Evolutionary conservation across 2,329 filamentous ascomycete genomes (phyloP).

Genomic region (Hymenoscyphus albidus): DNA sequence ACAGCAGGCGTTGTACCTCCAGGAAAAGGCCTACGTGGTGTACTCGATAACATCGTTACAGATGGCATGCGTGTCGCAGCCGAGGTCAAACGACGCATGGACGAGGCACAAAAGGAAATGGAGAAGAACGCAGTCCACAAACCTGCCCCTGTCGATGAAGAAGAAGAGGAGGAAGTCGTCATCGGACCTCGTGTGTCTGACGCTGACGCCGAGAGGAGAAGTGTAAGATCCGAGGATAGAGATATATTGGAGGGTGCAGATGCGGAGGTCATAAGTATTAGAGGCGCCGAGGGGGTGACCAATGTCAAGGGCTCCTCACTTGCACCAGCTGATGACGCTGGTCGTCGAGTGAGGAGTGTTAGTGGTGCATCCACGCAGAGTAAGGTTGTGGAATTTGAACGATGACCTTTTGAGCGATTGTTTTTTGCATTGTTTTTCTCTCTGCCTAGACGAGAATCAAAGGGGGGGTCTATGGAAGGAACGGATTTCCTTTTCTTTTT

Average conservation of each 20-base stretch:
- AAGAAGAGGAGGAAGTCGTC: constrained; percentile 66
- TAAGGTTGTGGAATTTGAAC: constrained; percentile 46
- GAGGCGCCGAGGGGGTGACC: constrained; percentile 29
- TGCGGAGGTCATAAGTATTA: constrained; percentile 54
- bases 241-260: constrained; percentile 73
- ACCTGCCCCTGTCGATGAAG: constrained; percentile 63
- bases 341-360: constrained; percentile 28
- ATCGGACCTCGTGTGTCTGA: constrained; percentile 41
- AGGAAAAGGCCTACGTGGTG: constrained; percentile 77
- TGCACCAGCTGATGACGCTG: constrained; percentile 20
- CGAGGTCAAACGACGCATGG: constrained; percentile 88
- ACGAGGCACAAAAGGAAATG: constrained; percentile 88
- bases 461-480: background rate
- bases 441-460: background rate
- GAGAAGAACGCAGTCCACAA: constrained; percentile 74
- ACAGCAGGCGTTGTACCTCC: constrained; percentile 36
- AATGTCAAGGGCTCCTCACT: constrained; percentile 19
- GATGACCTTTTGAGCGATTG: constrained; percentile 17
- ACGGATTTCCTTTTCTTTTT: background rate
- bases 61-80: constrained; percentile 95
- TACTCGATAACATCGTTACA: constrained; percentile 94
- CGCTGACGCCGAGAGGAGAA: constrained; percentile 57
- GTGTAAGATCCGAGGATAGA: constrained; percentile 62
- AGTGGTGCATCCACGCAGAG: constrained; percentile 31
- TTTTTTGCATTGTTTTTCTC: background rate